These are phyloP conservation scores for Colletotrichum sp. DNA, from an alignment of 2,329 filamentous ascomycete species.

Conservation along the genomic window DNA sequence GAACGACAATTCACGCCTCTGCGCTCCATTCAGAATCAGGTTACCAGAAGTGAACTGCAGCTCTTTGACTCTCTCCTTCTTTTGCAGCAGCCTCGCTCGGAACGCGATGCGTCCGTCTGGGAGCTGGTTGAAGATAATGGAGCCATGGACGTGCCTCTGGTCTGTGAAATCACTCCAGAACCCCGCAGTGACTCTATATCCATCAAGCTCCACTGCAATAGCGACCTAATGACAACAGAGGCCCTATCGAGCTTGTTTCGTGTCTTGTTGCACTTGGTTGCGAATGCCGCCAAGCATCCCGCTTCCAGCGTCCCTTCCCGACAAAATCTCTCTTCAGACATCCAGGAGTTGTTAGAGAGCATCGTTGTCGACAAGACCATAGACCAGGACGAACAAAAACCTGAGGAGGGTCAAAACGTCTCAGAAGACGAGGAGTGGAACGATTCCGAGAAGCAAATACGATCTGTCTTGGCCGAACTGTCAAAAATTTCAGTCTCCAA, in stretches of 20 bases:
- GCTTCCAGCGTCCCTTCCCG: slow-evolving; percentile 20
- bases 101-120: slow-evolving; percentile 63
- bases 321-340: slow-evolving; percentile 25
- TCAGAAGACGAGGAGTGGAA: slow-evolving; percentile 14
- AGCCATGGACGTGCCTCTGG: slow-evolving; percentile 76
- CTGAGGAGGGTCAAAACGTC: neutral
- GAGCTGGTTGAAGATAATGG: slow-evolving; percentile 60
- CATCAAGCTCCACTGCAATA: slow-evolving; percentile 68
- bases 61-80: slow-evolving; percentile 85
- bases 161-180: slow-evolving; percentile 75
- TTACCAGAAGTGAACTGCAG: slow-evolving; percentile 44
- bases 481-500: neutral
- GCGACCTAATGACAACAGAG: neutral
- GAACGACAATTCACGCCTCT: slow-evolving; percentile 78
- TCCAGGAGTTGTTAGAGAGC: slow-evolving; percentile 23
- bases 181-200: slow-evolving; percentile 54
- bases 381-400: neutral
- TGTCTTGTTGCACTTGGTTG: neutral
- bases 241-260: neutral
- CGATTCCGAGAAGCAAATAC: slow-evolving; percentile 20
- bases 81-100: slow-evolving; percentile 69
- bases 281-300: slow-evolving; percentile 12
- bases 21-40: slow-evolving; percentile 68
- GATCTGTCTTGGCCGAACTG: slow-evolving; percentile 5
- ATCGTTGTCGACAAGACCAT: slow-evolving; percentile 12